Evolutionary conservation across 2,329 filamentous ascomycete species (phyloP), one percentile per base, ranked within the genome.

Genomic region (Colletotrichum horii): DNA sequence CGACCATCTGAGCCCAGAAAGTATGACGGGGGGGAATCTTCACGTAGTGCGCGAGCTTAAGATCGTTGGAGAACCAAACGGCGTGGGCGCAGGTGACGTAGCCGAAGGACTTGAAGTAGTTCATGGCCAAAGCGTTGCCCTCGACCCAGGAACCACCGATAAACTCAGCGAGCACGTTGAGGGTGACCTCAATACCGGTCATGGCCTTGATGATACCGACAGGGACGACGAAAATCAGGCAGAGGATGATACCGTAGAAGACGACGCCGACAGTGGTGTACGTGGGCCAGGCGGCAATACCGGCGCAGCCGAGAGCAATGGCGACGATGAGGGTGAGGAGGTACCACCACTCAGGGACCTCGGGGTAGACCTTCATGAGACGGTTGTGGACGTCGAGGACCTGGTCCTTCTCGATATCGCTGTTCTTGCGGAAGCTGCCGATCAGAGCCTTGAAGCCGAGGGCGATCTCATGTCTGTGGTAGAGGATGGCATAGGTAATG

Each of bases 21-120:
- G 91, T 90, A 52, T 91, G 87, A n/a, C 89, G 87, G 0, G 91
- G 91, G 5, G 91, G 90, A 22, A 93, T 91, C 83, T 92, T 92
- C 84, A 90, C 87, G 81, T 92, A 92, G 78, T 89, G 87, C 8
- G 87, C 87, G 16, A 89, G 86, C 81, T 89, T 89, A 48, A 88
- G 80, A 77, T 87, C 79, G 76, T 81, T 76, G 69, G 77, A 77
- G 56, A 79, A 79, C 62, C 77, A 78, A 24, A 79, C 70, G 28
- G 78, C 78, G 66, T 79, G 78, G 15, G 78, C 78, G 64, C 78
- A 79, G 30, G 78, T 79, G n/a, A 76, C 71, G 75, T 83, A 85
- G 3, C 87, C 87, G 76, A 88, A 89, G 1, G 86, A 87, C 83
- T 90, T 90, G 85, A 90, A 89, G 78, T 86, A 89, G 82, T 89